Conservation (phyloP, 2,329 filamentous ascomycete species). For the Hymenoscyphus albidus region DNA sequence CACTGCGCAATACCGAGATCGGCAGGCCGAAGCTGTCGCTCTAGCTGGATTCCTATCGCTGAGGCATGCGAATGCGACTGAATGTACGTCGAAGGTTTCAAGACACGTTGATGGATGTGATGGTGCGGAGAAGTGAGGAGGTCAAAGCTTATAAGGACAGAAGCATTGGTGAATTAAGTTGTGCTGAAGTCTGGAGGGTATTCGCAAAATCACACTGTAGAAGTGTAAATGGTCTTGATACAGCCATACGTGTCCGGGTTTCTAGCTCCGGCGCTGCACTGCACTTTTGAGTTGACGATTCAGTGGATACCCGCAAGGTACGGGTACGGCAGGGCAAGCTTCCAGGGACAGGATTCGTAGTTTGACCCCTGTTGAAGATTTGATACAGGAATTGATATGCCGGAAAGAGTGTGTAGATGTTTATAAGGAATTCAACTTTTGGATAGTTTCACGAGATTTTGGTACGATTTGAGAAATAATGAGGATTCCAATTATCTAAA, state of each 20-base stretch:
- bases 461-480: neutral
- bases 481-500: neutral
- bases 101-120: neutral
- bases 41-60: constrained; percentile 24
- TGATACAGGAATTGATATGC: neutral
- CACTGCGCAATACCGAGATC: constrained; percentile 23
- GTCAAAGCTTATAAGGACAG: neutral
- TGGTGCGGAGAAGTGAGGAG: neutral
- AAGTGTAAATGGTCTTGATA: constrained; percentile 2
- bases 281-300: neutral
- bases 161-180: neutral
- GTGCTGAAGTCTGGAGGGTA: neutral
- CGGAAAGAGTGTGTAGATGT: too few species aligned
- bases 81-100: neutral
- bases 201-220: neutral
- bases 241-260: constrained; percentile 11
- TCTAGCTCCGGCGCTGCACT: neutral
- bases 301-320: neutral
- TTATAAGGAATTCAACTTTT: too few species aligned
- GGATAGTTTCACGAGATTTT: too few species aligned
- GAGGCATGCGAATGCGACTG: constrained; percentile 31
- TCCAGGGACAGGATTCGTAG: neutral
- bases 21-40: constrained; percentile 35
- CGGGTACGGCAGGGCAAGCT: neutral
- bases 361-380: neutral